Conservation (phyloP, 192 early-diverging fungal genomes). For the Gonapodya sp. region DNA sequence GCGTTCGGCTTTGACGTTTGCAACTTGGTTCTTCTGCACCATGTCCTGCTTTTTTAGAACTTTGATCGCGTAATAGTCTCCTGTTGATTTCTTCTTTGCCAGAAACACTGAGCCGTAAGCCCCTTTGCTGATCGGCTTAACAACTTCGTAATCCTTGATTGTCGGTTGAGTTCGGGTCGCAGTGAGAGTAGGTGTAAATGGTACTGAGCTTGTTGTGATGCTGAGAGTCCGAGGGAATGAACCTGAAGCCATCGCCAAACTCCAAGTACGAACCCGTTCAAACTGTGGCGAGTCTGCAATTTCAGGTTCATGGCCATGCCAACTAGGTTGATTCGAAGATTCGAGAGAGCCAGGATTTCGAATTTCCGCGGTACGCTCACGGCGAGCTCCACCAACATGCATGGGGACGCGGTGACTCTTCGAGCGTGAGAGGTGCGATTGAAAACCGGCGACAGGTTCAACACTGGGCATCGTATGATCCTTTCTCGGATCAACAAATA, state of each 20-base stretch:
- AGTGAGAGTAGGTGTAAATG: neutral
- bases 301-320: neutral
- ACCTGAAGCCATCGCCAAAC: neutral
- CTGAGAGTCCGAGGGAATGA: neutral
- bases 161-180: slow-evolving; percentile 28
- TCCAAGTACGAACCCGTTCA: neutral
- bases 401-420: neutral
- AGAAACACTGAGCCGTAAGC: slow-evolving; percentile 81
- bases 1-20: slow-evolving; percentile 80
- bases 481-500: no score
- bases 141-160: slow-evolving; percentile 83
- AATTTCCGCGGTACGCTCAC: neutral
- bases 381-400: neutral
- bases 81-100: slow-evolving; percentile 73
- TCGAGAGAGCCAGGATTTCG: neutral
- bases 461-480: no score
- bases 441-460: no score
- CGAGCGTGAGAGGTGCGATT: neutral
- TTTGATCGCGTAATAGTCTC: slow-evolving; percentile 82
- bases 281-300: neutral
- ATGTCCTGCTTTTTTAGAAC: slow-evolving; percentile 78
- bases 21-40: slow-evolving; percentile 87
- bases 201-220: neutral
- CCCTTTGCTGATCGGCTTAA: slow-evolving; percentile 85
- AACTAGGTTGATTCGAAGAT: neutral